phyloP scores from a whole-genome alignment of 495 filamentous ascomycete genomes.

The Penicillium taxi region DNA sequence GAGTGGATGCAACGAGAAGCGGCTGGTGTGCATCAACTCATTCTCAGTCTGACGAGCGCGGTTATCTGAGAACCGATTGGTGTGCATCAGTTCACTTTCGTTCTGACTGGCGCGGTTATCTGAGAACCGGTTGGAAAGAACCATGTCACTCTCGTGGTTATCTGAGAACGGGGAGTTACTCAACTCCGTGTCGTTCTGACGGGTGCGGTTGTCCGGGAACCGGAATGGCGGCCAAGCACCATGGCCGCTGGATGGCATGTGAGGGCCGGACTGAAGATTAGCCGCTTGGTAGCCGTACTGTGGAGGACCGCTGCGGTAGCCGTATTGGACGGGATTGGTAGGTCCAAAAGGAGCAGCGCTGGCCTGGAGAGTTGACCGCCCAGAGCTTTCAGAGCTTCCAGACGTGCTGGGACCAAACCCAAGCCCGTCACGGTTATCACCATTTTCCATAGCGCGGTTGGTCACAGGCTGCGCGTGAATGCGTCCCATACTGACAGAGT shows the following conservation, averaged over 20 bases:
- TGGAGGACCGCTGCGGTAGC: slow-evolving; percentile 23
- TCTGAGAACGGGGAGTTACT: too few relatives aligned
- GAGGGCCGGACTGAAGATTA: too few relatives aligned
- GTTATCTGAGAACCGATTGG: slow-evolving; percentile 63
- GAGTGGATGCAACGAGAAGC: slow-evolving; percentile 70
- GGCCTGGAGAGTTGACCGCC: slow-evolving; percentile 65
- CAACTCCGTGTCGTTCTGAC: too few relatives aligned
- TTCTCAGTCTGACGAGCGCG: slow-evolving; percentile 28
- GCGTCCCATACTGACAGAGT: slow-evolving; percentile 72
- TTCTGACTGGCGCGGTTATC: too few relatives aligned
- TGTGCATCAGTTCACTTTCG: slow-evolving; percentile 32
- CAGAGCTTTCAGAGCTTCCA: slow-evolving; percentile 53
- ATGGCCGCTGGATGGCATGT: slow-evolving; percentile 24
- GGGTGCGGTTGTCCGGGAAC: too few relatives aligned
- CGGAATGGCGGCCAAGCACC: too few relatives aligned
- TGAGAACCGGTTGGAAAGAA: slow-evolving; percentile 55
- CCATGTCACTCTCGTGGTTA: slow-evolving; percentile 31
- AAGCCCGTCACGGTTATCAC: too few relatives aligned
- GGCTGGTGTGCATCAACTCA: slow-evolving; percentile 40
- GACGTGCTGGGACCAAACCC: too few relatives aligned
- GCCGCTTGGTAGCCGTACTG: slow-evolving; percentile 32
- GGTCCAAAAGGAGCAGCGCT: slow-evolving; percentile 62
- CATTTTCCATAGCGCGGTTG: too few relatives aligned
- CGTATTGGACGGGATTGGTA: too few relatives aligned
- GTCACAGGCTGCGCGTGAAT: slow-evolving; percentile 44